Percentiles rank a stretch among this genome's conserved stretches.
These are phyloP conservation scores for Juglanconis oblonga DNA, from an alignment of 2,329 filamentous ascomycete species.

Conservation along the genomic window DNA sequence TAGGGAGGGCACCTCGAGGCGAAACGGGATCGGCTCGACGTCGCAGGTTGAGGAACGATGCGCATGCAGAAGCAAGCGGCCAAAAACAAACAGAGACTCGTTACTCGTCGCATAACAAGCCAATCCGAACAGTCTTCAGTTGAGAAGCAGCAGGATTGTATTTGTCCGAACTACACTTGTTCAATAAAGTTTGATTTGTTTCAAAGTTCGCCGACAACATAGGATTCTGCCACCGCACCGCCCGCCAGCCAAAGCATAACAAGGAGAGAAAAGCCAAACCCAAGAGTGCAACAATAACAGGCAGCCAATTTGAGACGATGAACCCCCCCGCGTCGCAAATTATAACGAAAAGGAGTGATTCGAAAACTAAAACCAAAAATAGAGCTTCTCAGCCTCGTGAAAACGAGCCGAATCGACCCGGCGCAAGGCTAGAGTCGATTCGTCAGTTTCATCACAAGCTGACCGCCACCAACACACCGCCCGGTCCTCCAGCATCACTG, in stretches of 20 bases:
- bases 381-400: background rate
- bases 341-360: slow-evolving; percentile 13
- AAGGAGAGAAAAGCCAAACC: slow-evolving; percentile 6
- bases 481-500: slow-evolving; percentile 9
- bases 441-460: slow-evolving; percentile 1
- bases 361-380: background rate
- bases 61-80: background rate
- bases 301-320: slow-evolving; percentile 2
- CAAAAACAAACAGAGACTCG: background rate
- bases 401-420: background rate
- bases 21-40: too few species aligned
- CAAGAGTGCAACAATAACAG: slow-evolving; percentile 1
- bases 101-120: background rate
- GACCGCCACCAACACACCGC: slow-evolving; percentile 18
- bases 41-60: too few species aligned
- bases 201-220: slow-evolving; percentile 10
- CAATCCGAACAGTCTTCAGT: background rate
- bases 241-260: slow-evolving; percentile 2
- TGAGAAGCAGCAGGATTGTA: slow-evolving; percentile 6
- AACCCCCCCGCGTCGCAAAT: slow-evolving; percentile 3
- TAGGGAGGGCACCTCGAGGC: too few species aligned
- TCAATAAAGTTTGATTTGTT: slow-evolving; percentile 8
- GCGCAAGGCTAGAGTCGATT: background rate
- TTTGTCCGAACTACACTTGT: slow-evolving; percentile 11
- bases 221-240: background rate